Conservation (phyloP, 441 rosid genomes). For the Populus trichocarpa region DNA sequence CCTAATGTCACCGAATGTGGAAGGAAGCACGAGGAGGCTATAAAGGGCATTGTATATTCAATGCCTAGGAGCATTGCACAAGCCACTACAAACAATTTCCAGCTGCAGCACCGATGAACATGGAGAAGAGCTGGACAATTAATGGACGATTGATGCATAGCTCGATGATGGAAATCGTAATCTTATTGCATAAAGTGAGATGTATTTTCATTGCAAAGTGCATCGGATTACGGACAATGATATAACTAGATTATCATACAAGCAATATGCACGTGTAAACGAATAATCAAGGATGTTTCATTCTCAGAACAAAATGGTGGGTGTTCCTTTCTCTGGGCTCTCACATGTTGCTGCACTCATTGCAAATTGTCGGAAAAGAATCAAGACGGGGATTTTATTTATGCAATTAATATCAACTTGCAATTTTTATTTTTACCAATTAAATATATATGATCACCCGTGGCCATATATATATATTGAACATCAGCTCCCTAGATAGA, state of each 20-base stretch:
- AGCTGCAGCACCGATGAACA: not conserved
- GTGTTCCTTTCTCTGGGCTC: not conserved
- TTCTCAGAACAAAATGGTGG: not conserved
- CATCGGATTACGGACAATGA: not conserved
- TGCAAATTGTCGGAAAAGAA: not conserved
- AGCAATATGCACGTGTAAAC: not conserved
- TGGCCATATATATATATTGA: not conserved
- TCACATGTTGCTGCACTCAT: not conserved
- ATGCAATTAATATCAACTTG: conserved; percentile 3
- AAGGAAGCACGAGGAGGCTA: too few relatives aligned
- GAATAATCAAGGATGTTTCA: not conserved
- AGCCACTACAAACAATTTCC: not conserved
- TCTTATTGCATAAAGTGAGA: too few relatives aligned
- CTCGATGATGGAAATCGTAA: not conserved
- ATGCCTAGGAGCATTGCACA: not conserved
- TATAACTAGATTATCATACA: not conserved
- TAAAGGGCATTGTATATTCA: too few relatives aligned
- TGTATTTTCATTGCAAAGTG: not conserved
- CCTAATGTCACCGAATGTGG: too few relatives aligned
- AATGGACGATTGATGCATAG: not conserved
- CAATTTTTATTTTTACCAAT: not conserved
- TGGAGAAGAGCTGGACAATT: not conserved
- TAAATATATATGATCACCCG: not conserved
- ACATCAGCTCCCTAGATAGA: not conserved
- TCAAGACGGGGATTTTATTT: not conserved